Base-by-base conservation (phyloP, 225 moss, liverwort and hornwort genomes). In the Climacium dendroides region DNA sequence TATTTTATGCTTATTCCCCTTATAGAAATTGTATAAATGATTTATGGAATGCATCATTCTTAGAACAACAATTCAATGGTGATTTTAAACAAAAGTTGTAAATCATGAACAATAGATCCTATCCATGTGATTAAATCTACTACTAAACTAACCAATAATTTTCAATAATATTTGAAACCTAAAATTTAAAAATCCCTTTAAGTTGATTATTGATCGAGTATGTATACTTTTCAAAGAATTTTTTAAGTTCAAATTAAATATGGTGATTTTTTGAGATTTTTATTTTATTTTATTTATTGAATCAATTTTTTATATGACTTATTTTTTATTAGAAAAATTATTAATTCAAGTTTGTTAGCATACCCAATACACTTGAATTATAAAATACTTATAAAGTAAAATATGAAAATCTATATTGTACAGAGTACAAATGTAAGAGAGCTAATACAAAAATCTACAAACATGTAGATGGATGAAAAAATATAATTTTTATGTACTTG, bases 291-390 rank as follows among this genome's bases (percentile, higher is more conserved):
- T 1, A 63, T 41, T 41, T 26, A 15, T 13, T 39, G 8, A 26
- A 43, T 11, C 2, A 9, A 5, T 7, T 43, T 15, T 15, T 26
- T 43, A 19, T 65, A 71, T 2, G 0, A 0, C 9, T 43, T 16
- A 28, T 45, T 43, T 71, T 72, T 72, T 5, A 17, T 3, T 5
- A 28, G 1, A 72, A 10, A 10, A 72, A 7, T 71, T 43, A 28
- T 43, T 15, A 26, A 9, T 26, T 9, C 16, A 15, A 6, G 1
- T 45, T 28, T n/a, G n/a, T n/a, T 45, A 45, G 10, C 4, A 45
- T 17, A 41, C 2, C 28, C 3, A 17, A 10, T 0, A 45, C 2
- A 17, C 1, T 45, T 45, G 10, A 45, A 28, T 3, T 71, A 16
- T 28, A 26, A 2, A 43, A 43, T 43, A 28, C 1, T 70, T 26